Base-by-base conservation (phyloP, 2,329 filamentous ascomycete genomes). In the Ceratocystis lukuohia region DNA sequence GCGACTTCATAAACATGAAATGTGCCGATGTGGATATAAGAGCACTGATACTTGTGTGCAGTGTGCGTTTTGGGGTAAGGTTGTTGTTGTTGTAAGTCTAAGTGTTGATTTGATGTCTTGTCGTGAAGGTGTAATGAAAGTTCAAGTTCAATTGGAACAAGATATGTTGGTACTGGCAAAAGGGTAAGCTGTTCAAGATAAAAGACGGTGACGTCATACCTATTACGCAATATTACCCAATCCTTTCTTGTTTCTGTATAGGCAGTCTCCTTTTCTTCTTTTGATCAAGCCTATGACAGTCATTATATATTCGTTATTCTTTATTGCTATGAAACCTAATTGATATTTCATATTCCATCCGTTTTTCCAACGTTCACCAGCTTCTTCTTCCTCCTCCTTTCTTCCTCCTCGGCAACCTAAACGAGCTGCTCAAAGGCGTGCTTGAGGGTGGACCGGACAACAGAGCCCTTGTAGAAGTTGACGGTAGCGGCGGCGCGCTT, bases 391-490 rank as follows among this genome's bases (percentile, higher is more conserved):
- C 22, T 33, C n/a, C n/a, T 37, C 37, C 37, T 46, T 30, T 46
- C 5, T 44, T 8, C 15, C 4, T 7, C n/a, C 3, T 5, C 22
- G 2, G 25, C 1, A n/a, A 64, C 70, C 82, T 94, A 97, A 78
- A 96, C 89, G 73, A 97, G 83, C 82, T 99, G 92, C 82, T 94
- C 84, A 86, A 99, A 99, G 74, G 94, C 94, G 76, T 91, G 89
- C 86, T 97, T 96, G 80, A 99, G 78, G 71, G 94, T 93, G 66
- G 92, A 96, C 78, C 94, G 91, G 74, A 96, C 83, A 76, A 89
- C 81, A 41, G 87, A 85, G 71, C 88, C 89, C 88, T 96, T 97
- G 88, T 91, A 99, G 86, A 96, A 99, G 76, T 97, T 86, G 74
- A 97, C 81, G 70, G 94, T 99, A 72, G 88, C 88, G 70, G 91